These are phyloP conservation scores for Yamadazyma trypodendri DNA, from an alignment of 1,139 yeast species.

Conservation along the genomic window DNA sequence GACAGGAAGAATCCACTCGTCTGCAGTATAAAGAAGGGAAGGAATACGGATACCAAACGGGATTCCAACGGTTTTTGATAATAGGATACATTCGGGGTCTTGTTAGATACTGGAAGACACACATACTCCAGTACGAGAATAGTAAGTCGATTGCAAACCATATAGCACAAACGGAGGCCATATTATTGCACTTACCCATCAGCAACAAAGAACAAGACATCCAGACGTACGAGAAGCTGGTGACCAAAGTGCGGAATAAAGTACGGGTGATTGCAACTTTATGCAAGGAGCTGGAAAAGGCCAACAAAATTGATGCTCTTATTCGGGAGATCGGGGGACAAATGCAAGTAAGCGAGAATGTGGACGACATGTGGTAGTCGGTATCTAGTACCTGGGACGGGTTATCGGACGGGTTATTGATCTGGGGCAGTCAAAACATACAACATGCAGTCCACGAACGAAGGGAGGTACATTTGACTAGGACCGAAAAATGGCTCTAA, in stretches of 20 bases:
- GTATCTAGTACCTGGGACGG: background rate
- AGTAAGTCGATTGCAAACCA: constrained; percentile 24
- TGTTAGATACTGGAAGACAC: constrained; percentile 34
- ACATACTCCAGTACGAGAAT: constrained; percentile 18
- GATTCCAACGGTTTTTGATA: constrained; percentile 65
- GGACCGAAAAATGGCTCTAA: no score
- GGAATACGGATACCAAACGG: constrained; percentile 77
- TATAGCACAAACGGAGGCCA: constrained; percentile 25
- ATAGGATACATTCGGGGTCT: constrained; percentile 66
- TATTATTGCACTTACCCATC: constrained; percentile 25
- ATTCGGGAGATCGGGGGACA: constrained; percentile 40
- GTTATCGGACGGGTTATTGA: background rate
- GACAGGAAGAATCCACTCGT: constrained; percentile 42
- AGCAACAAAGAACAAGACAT: constrained; percentile 50
- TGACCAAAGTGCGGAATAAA: constrained; percentile 52
- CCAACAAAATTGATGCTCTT: constrained; percentile 32
- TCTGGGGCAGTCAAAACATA: background rate
- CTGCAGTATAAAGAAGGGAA: constrained; percentile 63
- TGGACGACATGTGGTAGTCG: constrained; percentile 50
- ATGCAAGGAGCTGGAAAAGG: constrained; percentile 34
- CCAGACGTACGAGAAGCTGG: constrained; percentile 41
- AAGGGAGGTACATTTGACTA: background rate
- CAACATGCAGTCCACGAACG: background rate
- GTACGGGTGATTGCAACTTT: constrained; percentile 44
- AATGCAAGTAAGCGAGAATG: constrained; percentile 38